Evolutionary conservation across 2,329 filamentous ascomycete species (phyloP), one percentile per base, ranked within the genome.

Genomic region (Sclerotinia borealis): DNA sequence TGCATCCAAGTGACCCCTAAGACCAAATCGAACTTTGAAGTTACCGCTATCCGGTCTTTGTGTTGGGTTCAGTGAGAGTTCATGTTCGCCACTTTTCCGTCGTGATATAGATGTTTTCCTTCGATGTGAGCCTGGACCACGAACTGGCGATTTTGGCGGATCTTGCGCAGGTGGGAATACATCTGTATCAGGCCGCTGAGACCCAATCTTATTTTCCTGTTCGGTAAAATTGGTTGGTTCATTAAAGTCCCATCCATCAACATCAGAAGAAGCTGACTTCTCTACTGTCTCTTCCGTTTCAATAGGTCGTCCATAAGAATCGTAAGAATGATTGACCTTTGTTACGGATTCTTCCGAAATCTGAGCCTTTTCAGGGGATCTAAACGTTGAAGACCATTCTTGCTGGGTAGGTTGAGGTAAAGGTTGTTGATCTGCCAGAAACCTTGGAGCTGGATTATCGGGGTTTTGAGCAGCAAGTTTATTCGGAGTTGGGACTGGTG

Each of bases 241-340:
- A 61, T 93, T 91, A 69, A 99, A 99, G 72, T 96, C 93, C 95
- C 95, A 99, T 10, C 85, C 91, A 72, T 96, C 93, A 0, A 82
- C 73, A 64, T 90, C 86, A 4, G 81, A 77, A 9, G 75, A 72
- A 1, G 72, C 71, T 55, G 78, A 65, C 72, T 87, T 83, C 60
- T 85, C 80, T 29, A 77, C 72, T 19, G 77, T 69, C 43, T 80
- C 78, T 47, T 68, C 68, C 10, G 51, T 62, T 55, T 70, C 70
- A 22, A 84, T 76, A 55, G 81, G 80, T 55, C 83, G 77, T 25
- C 84, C 84, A 69, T 83, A 83, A 29, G 77, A 77, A 70, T 89
- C 85, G 67, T 81, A 87, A 45, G 77, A 78, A 71, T 87, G 83
- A 17, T 81, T 84, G 34, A 85, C 77, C 64, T 82, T 82, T 65